These are phyloP conservation scores for Verticillium klebahnii DNA, from an alignment of 2,329 filamentous ascomycete genomes.

Conservation along the genomic window DNA sequence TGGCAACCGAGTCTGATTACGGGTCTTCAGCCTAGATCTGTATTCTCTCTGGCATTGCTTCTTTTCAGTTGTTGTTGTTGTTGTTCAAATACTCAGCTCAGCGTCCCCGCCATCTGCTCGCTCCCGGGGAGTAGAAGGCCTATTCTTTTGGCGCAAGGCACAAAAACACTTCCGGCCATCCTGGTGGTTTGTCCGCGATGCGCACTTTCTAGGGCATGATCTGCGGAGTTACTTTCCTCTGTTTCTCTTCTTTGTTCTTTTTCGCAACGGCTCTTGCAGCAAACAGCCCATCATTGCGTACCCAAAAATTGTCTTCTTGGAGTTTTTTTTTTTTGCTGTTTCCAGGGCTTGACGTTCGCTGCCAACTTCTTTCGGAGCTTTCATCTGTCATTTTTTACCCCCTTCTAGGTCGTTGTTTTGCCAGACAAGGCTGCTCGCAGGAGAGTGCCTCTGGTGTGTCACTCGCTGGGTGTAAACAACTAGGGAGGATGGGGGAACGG, in stretches of 20 bases:
- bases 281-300: not conserved
- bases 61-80: too few species aligned
- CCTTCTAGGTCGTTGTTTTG: not conserved
- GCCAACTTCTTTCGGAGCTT: not conserved
- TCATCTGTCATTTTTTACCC: constrained; percentile 2
- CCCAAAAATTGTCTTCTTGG: not conserved
- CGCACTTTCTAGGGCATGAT: not conserved
- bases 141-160: too few species aligned
- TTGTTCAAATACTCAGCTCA: too few species aligned
- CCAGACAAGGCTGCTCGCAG: not conserved
- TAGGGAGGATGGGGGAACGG: not conserved
- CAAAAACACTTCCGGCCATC: too few species aligned
- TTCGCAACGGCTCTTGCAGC: not conserved
- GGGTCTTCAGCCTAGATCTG: not conserved
- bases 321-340: not conserved
- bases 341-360: not conserved
- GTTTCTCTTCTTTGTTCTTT: not conserved
- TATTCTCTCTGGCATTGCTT: not conserved
- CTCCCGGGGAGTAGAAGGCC: too few species aligned
- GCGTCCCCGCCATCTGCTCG: too few species aligned
- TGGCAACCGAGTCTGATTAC: constrained; percentile 25
- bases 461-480: not conserved
- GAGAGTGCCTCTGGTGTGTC: constrained; percentile 2
- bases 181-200: too few species aligned
- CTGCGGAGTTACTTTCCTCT: not conserved